Evolutionary conservation across 2,329 filamentous ascomycete species (phyloP).

Genomic region (Neofusicoccum parvum): DNA sequence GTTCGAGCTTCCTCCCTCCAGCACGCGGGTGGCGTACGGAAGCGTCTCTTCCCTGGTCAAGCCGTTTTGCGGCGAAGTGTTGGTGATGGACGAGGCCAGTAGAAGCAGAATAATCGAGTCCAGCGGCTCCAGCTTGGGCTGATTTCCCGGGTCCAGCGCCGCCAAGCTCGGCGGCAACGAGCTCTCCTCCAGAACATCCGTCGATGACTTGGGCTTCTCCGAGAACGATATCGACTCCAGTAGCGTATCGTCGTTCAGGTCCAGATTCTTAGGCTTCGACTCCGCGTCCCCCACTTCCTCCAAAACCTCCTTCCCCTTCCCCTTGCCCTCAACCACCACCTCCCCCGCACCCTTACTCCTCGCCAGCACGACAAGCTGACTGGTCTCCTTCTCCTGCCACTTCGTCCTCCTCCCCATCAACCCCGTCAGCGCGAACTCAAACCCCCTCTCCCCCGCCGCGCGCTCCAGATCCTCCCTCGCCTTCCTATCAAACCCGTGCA

Average conservation of each 20-base stretch:
- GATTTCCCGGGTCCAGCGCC: constrained; percentile 72
- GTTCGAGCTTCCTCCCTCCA: constrained; percentile 87
- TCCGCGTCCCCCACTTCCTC: constrained; percentile 28
- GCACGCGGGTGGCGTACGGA: constrained; percentile 85
- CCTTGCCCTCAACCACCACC: constrained; percentile 21
- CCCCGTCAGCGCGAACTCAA: constrained; percentile 82
- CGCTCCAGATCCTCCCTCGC: constrained; percentile 71
- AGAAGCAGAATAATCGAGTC: constrained; percentile 87
- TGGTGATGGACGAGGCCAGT: constrained; percentile 82
- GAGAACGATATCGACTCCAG: constrained; percentile 84
- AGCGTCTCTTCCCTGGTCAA: constrained; percentile 92
- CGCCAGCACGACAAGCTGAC: constrained; percentile 88
- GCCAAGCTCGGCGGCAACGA: constrained; percentile 64
- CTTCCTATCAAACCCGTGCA: constrained; percentile 78
- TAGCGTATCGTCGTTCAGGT: constrained; percentile 89
- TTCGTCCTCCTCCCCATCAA: constrained; percentile 82
- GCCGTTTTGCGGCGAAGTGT: constrained; percentile 80
- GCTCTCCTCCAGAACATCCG: constrained; percentile 47
- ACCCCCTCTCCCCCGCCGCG: constrained; percentile 67
- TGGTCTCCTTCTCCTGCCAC: constrained; percentile 77
- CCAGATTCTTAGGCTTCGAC: constrained; percentile 65
- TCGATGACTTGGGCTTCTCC: constrained; percentile 51
- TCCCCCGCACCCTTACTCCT: constrained; percentile 60
- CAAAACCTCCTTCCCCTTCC: constrained; percentile 2
- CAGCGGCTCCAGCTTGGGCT: constrained; percentile 78